Evolutionary conservation across 257 asterid species (phyloP).

Genomic region (Solanum commersonii): DNA sequence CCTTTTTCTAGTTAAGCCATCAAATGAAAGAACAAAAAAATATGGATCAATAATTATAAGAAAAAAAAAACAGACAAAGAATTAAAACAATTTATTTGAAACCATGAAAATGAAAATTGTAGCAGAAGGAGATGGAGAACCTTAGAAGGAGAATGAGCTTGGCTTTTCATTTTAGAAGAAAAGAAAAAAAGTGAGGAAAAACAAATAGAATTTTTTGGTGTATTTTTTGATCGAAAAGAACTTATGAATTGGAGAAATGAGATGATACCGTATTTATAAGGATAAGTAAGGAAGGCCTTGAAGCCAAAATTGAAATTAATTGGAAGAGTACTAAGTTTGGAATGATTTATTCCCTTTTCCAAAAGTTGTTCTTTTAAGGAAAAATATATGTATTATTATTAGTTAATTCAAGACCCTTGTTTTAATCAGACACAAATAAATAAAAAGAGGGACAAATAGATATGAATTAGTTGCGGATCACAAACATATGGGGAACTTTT

Average conservation of each 20-base stretch:
- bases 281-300: no score
- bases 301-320: no score
- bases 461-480: background rate
- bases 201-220: background rate
- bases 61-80: background rate
- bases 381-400: background rate
- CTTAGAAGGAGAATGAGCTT: slow-evolving; percentile 2
- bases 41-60: background rate
- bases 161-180: slow-evolving; percentile 1
- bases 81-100: background rate
- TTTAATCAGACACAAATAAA: background rate
- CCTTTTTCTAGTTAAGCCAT: background rate
- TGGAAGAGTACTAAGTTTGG: no score
- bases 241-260: no score
- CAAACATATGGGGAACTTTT: background rate
- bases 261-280: no score
- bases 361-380: no score
- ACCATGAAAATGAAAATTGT: background rate
- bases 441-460: no score
- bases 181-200: background rate
- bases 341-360: no score
- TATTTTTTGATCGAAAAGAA: no score
- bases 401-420: background rate
- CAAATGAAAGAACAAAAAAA: no score
- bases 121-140: background rate